phyloP scores from a whole-genome alignment of 129 eudicot genomes.

The Pulicaria dysenterica region DNA sequence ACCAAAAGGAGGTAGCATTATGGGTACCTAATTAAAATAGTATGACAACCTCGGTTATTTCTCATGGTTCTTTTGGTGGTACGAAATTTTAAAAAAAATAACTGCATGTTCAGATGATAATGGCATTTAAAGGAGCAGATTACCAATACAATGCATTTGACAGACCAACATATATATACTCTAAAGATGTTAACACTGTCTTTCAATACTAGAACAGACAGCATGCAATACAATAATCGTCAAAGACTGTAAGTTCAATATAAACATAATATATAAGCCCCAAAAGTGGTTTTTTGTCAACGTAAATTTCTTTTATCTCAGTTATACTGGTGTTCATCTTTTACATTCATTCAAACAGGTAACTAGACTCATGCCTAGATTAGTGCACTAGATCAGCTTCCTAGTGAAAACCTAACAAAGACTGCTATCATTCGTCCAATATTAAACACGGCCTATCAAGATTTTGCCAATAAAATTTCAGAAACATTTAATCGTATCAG shows the following conservation, averaged over 20 bases:
- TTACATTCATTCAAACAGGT: background rate
- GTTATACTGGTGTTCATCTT: too few species aligned
- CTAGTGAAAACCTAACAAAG: background rate
- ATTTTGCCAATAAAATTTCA: background rate
- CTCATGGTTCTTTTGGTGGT: background rate
- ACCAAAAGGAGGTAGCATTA: too few species aligned
- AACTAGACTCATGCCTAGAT: background rate
- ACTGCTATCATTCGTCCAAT: background rate
- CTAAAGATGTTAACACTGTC: too few species aligned
- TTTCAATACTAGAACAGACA: background rate
- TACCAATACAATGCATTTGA: background rate
- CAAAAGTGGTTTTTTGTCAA: background rate
- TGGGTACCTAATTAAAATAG: background rate
- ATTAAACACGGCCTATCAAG: background rate
- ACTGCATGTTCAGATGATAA: background rate
- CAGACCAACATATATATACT: background rate
- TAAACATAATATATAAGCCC: background rate
- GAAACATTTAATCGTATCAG: background rate
- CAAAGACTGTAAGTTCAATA: background rate
- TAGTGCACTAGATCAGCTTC: background rate
- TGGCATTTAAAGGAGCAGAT: background rate
- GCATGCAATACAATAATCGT: background rate
- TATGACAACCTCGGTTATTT: background rate
- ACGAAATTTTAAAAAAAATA: background rate
- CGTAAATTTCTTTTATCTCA: background rate